Evolutionary conservation across 257 asterid genomes (phyloP).

Genomic region (Fraxinus cuspidata): DNA sequence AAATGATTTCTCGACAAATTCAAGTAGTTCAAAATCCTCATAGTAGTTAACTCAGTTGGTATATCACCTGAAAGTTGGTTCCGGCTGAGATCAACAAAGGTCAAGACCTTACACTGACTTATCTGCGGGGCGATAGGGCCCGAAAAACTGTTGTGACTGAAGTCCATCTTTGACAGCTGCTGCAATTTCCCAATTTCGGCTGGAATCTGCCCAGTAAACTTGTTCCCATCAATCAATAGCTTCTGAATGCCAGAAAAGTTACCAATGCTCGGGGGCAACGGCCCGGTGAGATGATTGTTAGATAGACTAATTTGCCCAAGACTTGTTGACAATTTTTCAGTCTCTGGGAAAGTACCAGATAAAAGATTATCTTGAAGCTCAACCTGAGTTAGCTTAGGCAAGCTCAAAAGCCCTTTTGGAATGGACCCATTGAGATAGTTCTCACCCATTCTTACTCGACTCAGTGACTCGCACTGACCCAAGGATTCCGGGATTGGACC

Average conservation of each 20-base stretch:
- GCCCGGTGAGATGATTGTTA: slow-evolving; percentile 72
- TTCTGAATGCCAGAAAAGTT: slow-evolving; percentile 79
- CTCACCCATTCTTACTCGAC: slow-evolving; percentile 86
- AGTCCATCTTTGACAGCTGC: slow-evolving; percentile 91
- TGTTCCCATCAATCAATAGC: slow-evolving; percentile 89
- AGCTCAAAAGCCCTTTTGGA: slow-evolving; percentile 72
- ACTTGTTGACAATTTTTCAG: slow-evolving; percentile 37
- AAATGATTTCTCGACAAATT: slow-evolving; percentile 47
- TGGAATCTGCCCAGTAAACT: slow-evolving; percentile 74
- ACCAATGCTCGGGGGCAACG: slow-evolving; percentile 81
- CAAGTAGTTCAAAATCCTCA: slow-evolving; percentile 45
- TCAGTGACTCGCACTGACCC: slow-evolving; percentile 73
- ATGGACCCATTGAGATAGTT: slow-evolving; percentile 87
- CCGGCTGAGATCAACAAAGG: slow-evolving; percentile 88
- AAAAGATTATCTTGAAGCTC: slow-evolving; percentile 88
- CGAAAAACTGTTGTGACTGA: slow-evolving; percentile 70
- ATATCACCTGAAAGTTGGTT: slow-evolving; percentile 51
- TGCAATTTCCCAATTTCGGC: slow-evolving; percentile 78
- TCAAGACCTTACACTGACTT: slow-evolving; percentile 73
- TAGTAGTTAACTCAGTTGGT: slow-evolving; percentile 40
- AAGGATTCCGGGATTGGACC: slow-evolving; percentile 85
- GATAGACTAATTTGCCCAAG: slow-evolving; percentile 89
- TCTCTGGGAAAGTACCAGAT: slow-evolving; percentile 73
- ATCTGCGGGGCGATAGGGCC: slow-evolving; percentile 77
- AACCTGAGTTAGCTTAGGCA: slow-evolving; percentile 75